phyloP scores from a whole-genome alignment of 768 basidiomycete species.

The Boletus rubescentipes region DNA sequence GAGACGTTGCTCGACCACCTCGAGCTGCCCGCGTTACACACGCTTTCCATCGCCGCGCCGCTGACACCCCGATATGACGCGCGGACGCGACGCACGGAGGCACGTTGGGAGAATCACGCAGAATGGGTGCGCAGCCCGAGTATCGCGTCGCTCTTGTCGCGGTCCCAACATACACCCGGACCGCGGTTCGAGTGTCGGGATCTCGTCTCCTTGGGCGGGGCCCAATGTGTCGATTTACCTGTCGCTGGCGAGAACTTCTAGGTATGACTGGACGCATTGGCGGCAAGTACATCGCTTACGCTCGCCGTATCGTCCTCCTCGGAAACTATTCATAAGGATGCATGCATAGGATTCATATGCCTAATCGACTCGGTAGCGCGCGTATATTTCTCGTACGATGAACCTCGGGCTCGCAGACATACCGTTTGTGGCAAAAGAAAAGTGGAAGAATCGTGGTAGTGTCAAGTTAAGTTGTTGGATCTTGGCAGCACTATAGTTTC shows the following conservation, averaged over 20 bases:
- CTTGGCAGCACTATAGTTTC: not conserved
- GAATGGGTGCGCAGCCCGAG: slow-evolving; percentile 18
- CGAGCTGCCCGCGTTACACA: slow-evolving; percentile 20
- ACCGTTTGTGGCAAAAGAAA: no score
- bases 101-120: slow-evolving; percentile 1
- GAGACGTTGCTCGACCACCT: slow-evolving; percentile 21
- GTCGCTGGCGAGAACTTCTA: not conserved
- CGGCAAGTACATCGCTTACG: not conserved
- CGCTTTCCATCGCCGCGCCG: slow-evolving; percentile 12
- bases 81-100: not conserved
- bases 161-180: slow-evolving; percentile 2
- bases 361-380: no score
- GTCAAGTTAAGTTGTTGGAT: no score
- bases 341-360: not conserved
- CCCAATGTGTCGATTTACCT: not conserved
- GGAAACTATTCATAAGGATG: not conserved
- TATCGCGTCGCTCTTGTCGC: slow-evolving; percentile 14
- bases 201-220: not conserved
- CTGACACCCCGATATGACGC: not conserved
- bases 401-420: no score
- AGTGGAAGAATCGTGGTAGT: no score
- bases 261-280: not conserved
- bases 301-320: not conserved
- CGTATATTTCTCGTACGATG: no score
- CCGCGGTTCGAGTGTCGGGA: slow-evolving; percentile 11